Percentiles rank a stretch among this genome's conserved stretches.
Conservation (phyloP, 2,329 filamentous ascomycete species). For the Apiospora phragmitis region DNA sequence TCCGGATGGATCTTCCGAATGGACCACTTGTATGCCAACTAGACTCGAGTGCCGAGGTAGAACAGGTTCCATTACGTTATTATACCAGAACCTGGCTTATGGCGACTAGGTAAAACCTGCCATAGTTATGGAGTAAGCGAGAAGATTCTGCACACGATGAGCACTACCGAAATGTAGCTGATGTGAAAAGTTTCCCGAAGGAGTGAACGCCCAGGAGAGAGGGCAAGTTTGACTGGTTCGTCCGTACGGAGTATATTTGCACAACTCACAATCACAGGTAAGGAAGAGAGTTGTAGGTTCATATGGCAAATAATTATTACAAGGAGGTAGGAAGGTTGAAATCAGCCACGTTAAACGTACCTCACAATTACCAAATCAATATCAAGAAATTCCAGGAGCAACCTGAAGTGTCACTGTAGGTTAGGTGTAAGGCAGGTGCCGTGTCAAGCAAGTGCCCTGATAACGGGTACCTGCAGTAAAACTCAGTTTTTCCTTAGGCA, state of each 20-base stretch:
- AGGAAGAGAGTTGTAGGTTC: no score
- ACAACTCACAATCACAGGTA: no score
- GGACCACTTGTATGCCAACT: not conserved
- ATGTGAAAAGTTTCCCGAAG: not conserved
- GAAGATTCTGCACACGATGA: not conserved
- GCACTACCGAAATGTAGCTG: not conserved
- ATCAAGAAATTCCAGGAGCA: not conserved
- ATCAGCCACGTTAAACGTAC: not conserved
- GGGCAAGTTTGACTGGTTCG: not conserved
- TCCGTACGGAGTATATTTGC: not conserved
- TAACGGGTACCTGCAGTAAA: not conserved
- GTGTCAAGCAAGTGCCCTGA: not conserved
- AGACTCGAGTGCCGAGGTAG: not conserved
- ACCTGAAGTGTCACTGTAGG: not conserved
- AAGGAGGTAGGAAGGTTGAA: no score
- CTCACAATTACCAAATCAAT: not conserved
- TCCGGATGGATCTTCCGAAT: no score
- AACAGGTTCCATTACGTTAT: not conserved
- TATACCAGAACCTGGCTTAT: not conserved
- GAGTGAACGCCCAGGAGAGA: not conserved
- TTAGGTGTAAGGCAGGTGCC: not conserved
- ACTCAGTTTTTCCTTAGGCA: not conserved
- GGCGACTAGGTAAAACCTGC: not conserved
- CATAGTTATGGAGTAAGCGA: not conserved
- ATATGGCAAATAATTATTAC: not conserved